These are phyloP conservation scores for Suhomyces canberraensis DNA, from an alignment of 805 yeast genomes.

Conservation along the genomic window DNA sequence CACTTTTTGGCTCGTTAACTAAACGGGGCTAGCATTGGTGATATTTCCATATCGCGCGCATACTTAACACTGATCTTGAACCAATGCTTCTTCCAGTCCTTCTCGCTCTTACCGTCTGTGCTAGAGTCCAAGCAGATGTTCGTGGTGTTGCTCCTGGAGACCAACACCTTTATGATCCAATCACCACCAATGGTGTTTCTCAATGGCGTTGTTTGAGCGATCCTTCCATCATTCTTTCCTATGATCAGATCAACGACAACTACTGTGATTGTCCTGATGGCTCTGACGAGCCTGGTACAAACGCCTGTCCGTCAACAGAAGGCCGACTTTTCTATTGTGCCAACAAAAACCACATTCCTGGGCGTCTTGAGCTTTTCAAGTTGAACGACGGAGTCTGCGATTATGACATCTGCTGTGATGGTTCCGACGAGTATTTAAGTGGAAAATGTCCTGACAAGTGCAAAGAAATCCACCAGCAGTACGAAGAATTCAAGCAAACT, in stretches of 20 bases:
- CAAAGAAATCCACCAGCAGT: constrained; percentile 43
- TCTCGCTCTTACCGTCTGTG: too few relatives aligned
- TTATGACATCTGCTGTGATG: constrained; percentile 87
- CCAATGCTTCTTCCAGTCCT: too few relatives aligned
- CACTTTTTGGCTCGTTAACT: too few relatives aligned
- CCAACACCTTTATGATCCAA: constrained; percentile 49
- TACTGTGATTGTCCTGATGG: constrained; percentile 98
- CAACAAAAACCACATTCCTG: constrained; percentile 67
- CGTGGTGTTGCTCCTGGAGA: constrained; percentile 10
- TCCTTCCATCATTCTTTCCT: constrained; percentile 60
- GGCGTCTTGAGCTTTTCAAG: constrained; percentile 58
- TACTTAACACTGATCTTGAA: too few relatives aligned
- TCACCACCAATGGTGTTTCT: constrained; percentile 26
- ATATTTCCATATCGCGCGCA: too few relatives aligned
- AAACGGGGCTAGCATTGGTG: too few relatives aligned
- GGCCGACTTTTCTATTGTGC: constrained; percentile 62
- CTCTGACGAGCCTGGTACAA: constrained; percentile 93
- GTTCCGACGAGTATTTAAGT: constrained; percentile 70
- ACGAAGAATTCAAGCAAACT: constrained; percentile 13
- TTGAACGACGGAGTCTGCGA: constrained; percentile 94
- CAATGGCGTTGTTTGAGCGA: constrained; percentile 68
- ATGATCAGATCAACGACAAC: constrained; percentile 75
- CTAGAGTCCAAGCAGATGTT: too few relatives aligned
- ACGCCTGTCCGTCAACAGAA: constrained; percentile 57
- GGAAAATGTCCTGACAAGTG: constrained; percentile 57